These are phyloP conservation scores for Mallotus repandus DNA, from an alignment of 441 rosid genomes.

Conservation along the genomic window DNA sequence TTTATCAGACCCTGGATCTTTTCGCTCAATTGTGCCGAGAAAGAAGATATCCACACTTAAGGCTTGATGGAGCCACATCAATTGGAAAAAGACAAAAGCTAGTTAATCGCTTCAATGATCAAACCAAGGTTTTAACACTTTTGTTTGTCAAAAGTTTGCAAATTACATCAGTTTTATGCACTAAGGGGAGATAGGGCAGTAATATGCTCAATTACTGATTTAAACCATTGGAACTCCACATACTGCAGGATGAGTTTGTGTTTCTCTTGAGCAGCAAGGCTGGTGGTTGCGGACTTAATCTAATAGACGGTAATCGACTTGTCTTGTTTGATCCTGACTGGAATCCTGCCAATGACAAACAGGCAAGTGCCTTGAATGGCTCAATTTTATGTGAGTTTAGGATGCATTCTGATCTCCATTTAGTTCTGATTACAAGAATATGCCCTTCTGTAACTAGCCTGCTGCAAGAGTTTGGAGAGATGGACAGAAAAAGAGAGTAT, in stretches of 20 bases:
- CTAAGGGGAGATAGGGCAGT: not conserved
- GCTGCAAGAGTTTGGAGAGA: constrained; percentile 99
- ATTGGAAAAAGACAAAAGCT: constrained; percentile 96
- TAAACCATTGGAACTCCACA: constrained; percentile 12
- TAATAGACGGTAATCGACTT: constrained; percentile 92
- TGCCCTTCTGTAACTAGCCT: constrained; percentile 54
- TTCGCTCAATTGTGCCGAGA: constrained; percentile 97
- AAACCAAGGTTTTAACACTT: constrained; percentile 55
- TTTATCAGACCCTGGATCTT: constrained; percentile 86
- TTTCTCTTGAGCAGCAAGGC: constrained; percentile 98
- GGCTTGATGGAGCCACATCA: constrained; percentile 96
- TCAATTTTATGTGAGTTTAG: constrained; percentile 12
- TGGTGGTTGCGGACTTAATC: constrained; percentile 98
- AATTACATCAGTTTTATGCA: constrained; percentile 8
- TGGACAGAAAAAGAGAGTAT: constrained; percentile 98
- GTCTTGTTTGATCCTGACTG: constrained; percentile 98
- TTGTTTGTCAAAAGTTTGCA: not conserved
- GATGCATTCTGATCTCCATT: constrained; percentile 18
- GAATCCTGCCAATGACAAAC: constrained; percentile 99
- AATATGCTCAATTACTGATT: not conserved
- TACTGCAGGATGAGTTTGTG: constrained; percentile 85
- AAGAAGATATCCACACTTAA: constrained; percentile 89
- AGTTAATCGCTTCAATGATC: constrained; percentile 87
- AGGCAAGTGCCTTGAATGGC: constrained; percentile 47
- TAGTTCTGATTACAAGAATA: constrained; percentile 17